Evolutionary conservation across 495 filamentous ascomycete genomes (phyloP), one percentile per base, ranked within the genome.

Genomic region (Aspergillus asperescens): DNA sequence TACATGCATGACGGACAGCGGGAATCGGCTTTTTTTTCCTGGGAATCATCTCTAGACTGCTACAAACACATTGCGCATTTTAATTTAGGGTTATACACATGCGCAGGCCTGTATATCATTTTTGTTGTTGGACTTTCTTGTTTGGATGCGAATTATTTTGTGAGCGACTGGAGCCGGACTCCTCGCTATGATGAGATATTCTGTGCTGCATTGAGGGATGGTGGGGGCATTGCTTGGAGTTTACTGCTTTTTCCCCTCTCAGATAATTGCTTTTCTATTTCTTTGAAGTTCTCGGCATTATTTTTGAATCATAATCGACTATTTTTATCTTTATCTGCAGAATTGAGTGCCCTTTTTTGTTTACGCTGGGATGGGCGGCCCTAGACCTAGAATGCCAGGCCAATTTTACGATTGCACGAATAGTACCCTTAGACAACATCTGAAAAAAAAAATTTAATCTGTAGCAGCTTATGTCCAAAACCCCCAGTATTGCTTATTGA

Each of bases 51-150:
- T 28, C 31, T 50, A 50, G 48, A 50, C 3, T n/a, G 15, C 5
- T 18, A 40, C 35, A 41, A 12, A 22, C 24, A 25, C 35, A 41
- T 37, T n/a, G 35, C 22, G 35, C 48, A 29, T 40, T 27, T 19
- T 50, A 15, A 1, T 25, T 50, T 40, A 16, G 28, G 35, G 12
- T 7, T 25, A 19, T 41, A 20, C 10, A 27, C n/a, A 43, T 43
- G 15, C 24, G 28, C 40, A 6, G 22, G 40, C 18, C n/a, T 50
- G 48, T 50, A 41, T 50, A 41, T 24, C 41, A 50, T 31, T 40
- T 32, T 25, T 24, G 32, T 40, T 40, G 37, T n/a, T n/a, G n/a
- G n/a, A n/a, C n/a, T n/a, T n/a, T n/a, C n/a, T n/a, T n/a, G n/a
- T n/a, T n/a, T n/a, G n/a, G n/a, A n/a, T n/a, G n/a, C n/a, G n/a